A percentile compares a stretch with the other conserved stretches of the same genome.
These are phyloP conservation scores for Emmonsiellopsis sp. DNA, from an alignment of 2,329 filamentous ascomycete genomes.

Conservation along the genomic window DNA sequence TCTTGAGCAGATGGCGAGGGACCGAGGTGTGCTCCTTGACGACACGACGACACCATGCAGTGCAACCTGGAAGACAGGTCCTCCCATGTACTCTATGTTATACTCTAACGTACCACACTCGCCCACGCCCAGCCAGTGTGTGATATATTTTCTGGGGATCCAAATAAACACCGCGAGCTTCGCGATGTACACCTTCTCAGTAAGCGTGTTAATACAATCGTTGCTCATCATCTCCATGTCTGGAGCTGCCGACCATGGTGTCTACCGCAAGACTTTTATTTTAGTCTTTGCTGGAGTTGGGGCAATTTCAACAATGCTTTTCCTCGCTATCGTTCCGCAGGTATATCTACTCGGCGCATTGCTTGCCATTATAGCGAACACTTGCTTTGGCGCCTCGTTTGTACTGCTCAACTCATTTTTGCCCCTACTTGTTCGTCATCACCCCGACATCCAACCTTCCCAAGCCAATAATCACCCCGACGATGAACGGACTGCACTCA, in stretches of 20 bases:
- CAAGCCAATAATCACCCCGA: slow-evolving; percentile 6
- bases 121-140: slow-evolving; percentile 55
- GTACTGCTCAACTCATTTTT: slow-evolving; percentile 93
- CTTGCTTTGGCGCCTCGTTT: slow-evolving; percentile 88
- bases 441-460: slow-evolving; percentile 47
- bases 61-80: slow-evolving; percentile 47
- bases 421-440: slow-evolving; percentile 79
- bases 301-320: slow-evolving; percentile 76
- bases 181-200: slow-evolving; percentile 71
- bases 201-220: slow-evolving; percentile 82
- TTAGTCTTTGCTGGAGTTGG: slow-evolving; percentile 77
- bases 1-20: slow-evolving; percentile 83
- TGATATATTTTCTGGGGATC: slow-evolving; percentile 70
- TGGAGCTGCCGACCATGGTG: slow-evolving; percentile 88
- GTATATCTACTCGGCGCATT: slow-evolving; percentile 74
- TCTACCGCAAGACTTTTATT: slow-evolving; percentile 79
- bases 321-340: slow-evolving; percentile 65
- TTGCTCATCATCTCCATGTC: slow-evolving; percentile 93
- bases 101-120: slow-evolving; percentile 8
- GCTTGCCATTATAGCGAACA: slow-evolving; percentile 83
- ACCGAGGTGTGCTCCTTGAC: slow-evolving; percentile 77
- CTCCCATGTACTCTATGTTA: slow-evolving; percentile 1
- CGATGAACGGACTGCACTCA: neutral
- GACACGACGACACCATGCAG: slow-evolving; percentile 70
- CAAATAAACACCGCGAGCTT: slow-evolving; percentile 62